Conservation (phyloP, 192 early-diverging fungal genomes). For the Backusella mclennaniae region DNA sequence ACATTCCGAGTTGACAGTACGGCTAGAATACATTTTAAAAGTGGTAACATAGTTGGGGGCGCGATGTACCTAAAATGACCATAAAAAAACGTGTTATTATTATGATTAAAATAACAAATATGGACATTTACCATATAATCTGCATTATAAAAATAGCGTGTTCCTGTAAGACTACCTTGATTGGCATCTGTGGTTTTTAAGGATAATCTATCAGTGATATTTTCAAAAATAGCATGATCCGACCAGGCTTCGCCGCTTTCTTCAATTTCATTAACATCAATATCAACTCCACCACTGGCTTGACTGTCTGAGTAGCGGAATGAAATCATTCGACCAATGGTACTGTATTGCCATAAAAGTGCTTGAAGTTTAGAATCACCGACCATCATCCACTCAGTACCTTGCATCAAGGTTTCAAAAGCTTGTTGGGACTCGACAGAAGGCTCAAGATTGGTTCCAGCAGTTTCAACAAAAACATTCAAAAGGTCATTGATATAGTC, state of each 20-base stretch:
- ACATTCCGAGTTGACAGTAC: slow-evolving; percentile 28
- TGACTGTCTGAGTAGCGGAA: not conserved
- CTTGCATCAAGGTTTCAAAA: slow-evolving; percentile 19
- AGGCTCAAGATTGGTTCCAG: slow-evolving; percentile 14
- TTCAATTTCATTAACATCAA: slow-evolving; percentile 12
- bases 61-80: slow-evolving; percentile 21
- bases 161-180: slow-evolving; percentile 15
- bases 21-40: slow-evolving; percentile 33
- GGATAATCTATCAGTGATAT: slow-evolving; percentile 10
- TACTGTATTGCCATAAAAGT: slow-evolving; percentile 21
- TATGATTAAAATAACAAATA: not conserved
- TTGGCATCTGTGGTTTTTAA: not conserved
- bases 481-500: slow-evolving; percentile 26
- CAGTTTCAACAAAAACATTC: slow-evolving; percentile 14
- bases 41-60: slow-evolving; percentile 15
- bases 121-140: slow-evolving; percentile 13
- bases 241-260: slow-evolving; percentile 17
- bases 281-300: slow-evolving; percentile 14
- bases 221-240: slow-evolving; percentile 6
- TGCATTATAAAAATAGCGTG: slow-evolving; percentile 13
- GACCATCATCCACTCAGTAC: slow-evolving; percentile 32
- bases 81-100: not conserved
- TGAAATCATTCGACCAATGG: slow-evolving; percentile 30
- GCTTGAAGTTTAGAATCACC: slow-evolving; percentile 12
- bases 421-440: not conserved